A percentile compares a stretch with the other conserved stretches of the same genome.
phyloP scores from a whole-genome alignment of 331 rosid species.

The Pyrus hybrid region DNA sequence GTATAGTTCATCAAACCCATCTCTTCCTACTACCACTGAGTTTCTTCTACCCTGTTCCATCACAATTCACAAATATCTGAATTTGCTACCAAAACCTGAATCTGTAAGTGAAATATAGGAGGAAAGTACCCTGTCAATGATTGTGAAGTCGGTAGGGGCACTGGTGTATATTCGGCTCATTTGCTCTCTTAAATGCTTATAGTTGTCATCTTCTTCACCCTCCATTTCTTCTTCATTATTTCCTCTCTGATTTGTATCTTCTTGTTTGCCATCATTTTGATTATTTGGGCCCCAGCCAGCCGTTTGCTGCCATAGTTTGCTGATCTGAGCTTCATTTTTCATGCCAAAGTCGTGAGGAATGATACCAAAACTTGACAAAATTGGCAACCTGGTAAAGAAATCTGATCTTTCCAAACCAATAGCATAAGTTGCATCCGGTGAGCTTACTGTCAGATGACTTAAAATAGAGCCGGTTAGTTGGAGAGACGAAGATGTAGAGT shows the following conservation, averaged over 20 bases:
- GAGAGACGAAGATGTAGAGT: constrained; percentile 40
- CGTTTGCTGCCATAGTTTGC: constrained; percentile 30
- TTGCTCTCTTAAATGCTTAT: constrained; percentile 49
- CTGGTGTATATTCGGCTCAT: constrained; percentile 54
- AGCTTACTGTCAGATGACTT: constrained; percentile 78
- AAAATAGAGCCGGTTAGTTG: constrained; percentile 53
- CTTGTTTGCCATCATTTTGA: constrained; percentile 16
- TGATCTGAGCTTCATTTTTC: constrained; percentile 17
- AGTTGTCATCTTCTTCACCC: constrained; percentile 59
- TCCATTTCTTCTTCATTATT: constrained; percentile 22
- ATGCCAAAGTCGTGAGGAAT: constrained; percentile 42
- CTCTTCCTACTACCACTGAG: constrained; percentile 63
- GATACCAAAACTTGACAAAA: constrained; percentile 37
- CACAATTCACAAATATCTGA: neutral
- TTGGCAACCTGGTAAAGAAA: constrained; percentile 40
- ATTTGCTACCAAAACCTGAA: neutral
- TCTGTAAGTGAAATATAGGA: too few species aligned
- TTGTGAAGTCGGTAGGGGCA: constrained; percentile 61
- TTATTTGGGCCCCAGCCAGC: constrained; percentile 24
- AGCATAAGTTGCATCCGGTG: constrained; percentile 84
- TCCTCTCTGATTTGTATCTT: constrained; percentile 16
- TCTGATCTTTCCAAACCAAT: constrained; percentile 67
- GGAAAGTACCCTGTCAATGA: constrained; percentile 70
- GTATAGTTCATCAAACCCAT: constrained; percentile 70
- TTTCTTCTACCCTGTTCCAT: constrained; percentile 82